These are phyloP conservation scores for Aphanomyces stellatus DNA, from an alignment of 352 stramenopile species.

Conservation along the genomic window DNA sequence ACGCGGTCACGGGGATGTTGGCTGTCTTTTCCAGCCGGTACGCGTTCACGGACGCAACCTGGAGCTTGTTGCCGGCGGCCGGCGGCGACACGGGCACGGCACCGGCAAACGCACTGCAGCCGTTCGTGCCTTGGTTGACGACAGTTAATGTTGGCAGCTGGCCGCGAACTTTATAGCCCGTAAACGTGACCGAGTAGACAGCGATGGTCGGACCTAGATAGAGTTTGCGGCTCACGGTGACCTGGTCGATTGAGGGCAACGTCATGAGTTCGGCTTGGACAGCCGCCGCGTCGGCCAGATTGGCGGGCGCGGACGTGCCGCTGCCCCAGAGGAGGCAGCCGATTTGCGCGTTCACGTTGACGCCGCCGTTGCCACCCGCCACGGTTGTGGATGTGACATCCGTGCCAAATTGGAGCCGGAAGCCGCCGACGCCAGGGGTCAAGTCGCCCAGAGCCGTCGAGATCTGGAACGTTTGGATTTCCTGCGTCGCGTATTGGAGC, in stretches of 20 bases:
- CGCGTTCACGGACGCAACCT: constrained; percentile 62
- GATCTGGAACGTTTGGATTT: constrained; percentile 63
- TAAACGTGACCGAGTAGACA: constrained; percentile 90
- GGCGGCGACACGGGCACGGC: constrained; percentile 12
- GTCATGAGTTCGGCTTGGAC: constrained; percentile 61
- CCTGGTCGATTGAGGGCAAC: constrained; percentile 57
- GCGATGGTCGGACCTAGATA: constrained; percentile 43
- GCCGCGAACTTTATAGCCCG: constrained; percentile 81
- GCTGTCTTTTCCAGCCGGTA: constrained; percentile 88
- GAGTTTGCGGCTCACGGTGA: constrained; percentile 48
- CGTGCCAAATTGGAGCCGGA: constrained; percentile 83
- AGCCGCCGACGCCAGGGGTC: constrained; percentile 59
- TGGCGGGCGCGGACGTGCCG: constrained; percentile 29
- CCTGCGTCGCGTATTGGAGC: constrained; percentile 38
- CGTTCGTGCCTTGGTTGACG: constrained; percentile 87
- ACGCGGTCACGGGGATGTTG: constrained; percentile 86
- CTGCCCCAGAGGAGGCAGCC: constrained; percentile 74
- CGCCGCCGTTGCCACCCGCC: constrained; percentile 53
- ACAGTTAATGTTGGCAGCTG: constrained; percentile 79
- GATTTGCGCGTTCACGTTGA: constrained; percentile 64
- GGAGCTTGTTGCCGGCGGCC: constrained; percentile 38
- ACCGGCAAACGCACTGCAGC: constrained; percentile 70
- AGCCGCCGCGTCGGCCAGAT: constrained; percentile 33
- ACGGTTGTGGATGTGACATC: constrained; percentile 81
- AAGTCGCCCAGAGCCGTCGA: constrained; percentile 28